phyloP scores from a whole-genome alignment of 2,329 filamentous ascomycete genomes.

The Blastomyces gilchristii region DNA sequence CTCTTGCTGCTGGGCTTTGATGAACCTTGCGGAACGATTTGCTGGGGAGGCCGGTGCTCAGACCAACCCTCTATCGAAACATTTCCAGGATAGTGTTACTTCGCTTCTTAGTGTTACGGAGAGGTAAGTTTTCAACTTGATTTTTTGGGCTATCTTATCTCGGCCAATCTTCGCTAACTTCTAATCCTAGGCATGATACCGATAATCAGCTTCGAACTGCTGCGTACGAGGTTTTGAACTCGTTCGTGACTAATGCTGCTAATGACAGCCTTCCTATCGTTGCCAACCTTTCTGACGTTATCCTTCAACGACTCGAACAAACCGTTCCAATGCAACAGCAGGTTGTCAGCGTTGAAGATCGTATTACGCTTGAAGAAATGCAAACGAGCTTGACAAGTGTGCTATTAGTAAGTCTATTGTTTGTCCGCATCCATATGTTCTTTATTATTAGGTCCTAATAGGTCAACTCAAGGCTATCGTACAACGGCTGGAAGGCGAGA shows the following conservation, averaged over 20 bases:
- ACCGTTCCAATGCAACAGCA: conserved; percentile 83
- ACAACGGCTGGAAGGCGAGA: conserved; percentile 80
- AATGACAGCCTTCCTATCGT: conserved; percentile 74
- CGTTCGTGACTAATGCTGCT: conserved; percentile 84
- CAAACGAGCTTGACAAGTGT: conserved; percentile 92
- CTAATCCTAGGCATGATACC: conserved; percentile 47
- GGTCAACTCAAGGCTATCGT: conserved; percentile 55
- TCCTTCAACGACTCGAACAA: conserved; percentile 82
- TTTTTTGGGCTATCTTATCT: conserved; percentile 4
- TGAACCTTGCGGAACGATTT: conserved; percentile 96
- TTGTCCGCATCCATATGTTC: background rate
- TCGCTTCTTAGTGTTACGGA: conserved; percentile 80
- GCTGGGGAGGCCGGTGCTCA: conserved; percentile 72
- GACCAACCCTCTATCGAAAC: conserved; percentile 72
- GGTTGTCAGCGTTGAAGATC: conserved; percentile 94
- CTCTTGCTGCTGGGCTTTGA: conserved; percentile 97
- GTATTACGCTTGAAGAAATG: conserved; percentile 91
- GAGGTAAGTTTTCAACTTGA: conserved; percentile 36
- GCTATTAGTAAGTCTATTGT: conserved; percentile 47
- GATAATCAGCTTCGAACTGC: conserved; percentile 88
- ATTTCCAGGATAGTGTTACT: conserved; percentile 86
- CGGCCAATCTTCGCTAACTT: conserved; percentile 14
- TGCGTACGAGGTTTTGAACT: conserved; percentile 91
- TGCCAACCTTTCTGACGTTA: conserved; percentile 72
- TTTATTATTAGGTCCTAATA: background rate